Conservation (phyloP, 2,329 filamentous ascomycete genomes). For the Epichloe baconii region DNA sequence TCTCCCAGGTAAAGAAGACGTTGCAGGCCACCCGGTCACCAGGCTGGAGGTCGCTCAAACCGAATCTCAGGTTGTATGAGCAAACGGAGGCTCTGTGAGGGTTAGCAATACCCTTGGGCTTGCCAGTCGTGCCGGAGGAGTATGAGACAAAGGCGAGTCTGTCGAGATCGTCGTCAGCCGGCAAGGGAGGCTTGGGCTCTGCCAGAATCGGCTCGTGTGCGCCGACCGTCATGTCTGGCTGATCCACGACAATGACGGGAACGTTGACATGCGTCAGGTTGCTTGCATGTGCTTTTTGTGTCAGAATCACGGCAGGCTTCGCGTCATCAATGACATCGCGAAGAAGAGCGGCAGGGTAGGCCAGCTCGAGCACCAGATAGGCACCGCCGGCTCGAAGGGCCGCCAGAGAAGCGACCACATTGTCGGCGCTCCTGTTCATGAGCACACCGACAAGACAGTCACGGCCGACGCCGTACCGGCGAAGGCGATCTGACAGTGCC, state of each 20-base stretch:
- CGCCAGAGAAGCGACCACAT: slow-evolving; percentile 67
- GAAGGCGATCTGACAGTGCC: slow-evolving; percentile 50
- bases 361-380: slow-evolving; percentile 67
- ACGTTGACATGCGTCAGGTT: slow-evolving; percentile 48
- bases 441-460: slow-evolving; percentile 65
- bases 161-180: slow-evolving; percentile 56
- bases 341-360: slow-evolving; percentile 61
- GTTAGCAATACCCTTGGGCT: slow-evolving; percentile 73
- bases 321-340: slow-evolving; percentile 69
- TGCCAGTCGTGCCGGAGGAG: slow-evolving; percentile 64
- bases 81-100: slow-evolving; percentile 60
- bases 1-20: slow-evolving; percentile 81
- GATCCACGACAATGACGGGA: slow-evolving; percentile 53
- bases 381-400: slow-evolving; percentile 68
- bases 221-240: slow-evolving; percentile 20
- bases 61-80: slow-evolving; percentile 63
- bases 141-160: slow-evolving; percentile 70
- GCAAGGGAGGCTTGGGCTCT: slow-evolving; percentile 36
- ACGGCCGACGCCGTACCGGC: slow-evolving; percentile 53
- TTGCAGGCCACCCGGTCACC: slow-evolving; percentile 77
- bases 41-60: slow-evolving; percentile 52
- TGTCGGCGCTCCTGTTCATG: slow-evolving; percentile 61
- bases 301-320: slow-evolving; percentile 56
- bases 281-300: slow-evolving; percentile 47
- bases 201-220: slow-evolving; percentile 11